Percentiles rank a stretch among this genome's conserved stretches.
Conservation (phyloP, 2,329 filamentous ascomycete species). For the Cercospora sp. region DNA sequence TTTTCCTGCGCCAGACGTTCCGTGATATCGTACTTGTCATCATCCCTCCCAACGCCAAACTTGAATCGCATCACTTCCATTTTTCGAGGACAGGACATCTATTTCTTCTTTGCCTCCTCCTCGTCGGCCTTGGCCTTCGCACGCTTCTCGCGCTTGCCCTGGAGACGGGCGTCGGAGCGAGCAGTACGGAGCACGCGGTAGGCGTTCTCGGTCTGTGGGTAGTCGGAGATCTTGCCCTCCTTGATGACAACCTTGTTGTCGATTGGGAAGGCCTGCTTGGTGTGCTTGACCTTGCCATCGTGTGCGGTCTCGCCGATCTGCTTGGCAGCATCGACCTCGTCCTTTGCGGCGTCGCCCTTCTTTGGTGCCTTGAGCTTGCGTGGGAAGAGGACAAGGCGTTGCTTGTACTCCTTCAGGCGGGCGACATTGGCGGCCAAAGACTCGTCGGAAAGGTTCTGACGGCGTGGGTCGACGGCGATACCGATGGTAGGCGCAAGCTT, state of each 20-base stretch:
- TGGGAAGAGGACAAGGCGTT: constrained; percentile 95
- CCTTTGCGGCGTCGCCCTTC: constrained; percentile 84
- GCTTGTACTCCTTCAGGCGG: constrained; percentile 97
- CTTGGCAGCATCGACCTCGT: constrained; percentile 73
- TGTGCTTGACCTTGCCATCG: constrained; percentile 46
- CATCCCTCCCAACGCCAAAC: constrained; percentile 29
- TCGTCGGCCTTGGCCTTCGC: constrained; percentile 83
- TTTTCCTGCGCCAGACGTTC: constrained; percentile 29
- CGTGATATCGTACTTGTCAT: constrained; percentile 24
- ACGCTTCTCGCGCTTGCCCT: constrained; percentile 90
- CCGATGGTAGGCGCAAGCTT: constrained; percentile 94
- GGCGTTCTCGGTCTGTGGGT: constrained; percentile 75
- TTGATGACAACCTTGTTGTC: constrained; percentile 69
- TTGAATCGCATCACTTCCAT: constrained; percentile 30
- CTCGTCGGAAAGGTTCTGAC: constrained; percentile 96
- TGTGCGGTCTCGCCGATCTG: constrained; percentile 49
- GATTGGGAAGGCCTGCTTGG: constrained; percentile 67
- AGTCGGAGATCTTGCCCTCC: constrained; percentile 75
- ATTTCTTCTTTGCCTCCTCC: constrained; percentile 79
- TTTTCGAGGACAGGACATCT: constrained; percentile 41
- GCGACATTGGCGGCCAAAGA: constrained; percentile 91
- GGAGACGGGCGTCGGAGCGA: constrained; percentile 77
- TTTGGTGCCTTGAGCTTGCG: constrained; percentile 91
- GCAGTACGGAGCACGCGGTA: constrained; percentile 83
- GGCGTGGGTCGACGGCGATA: constrained; percentile 94